These are phyloP conservation scores for Aurifilum marmelostoma DNA, from an alignment of 2,329 filamentous ascomycete species.

Conservation along the genomic window DNA sequence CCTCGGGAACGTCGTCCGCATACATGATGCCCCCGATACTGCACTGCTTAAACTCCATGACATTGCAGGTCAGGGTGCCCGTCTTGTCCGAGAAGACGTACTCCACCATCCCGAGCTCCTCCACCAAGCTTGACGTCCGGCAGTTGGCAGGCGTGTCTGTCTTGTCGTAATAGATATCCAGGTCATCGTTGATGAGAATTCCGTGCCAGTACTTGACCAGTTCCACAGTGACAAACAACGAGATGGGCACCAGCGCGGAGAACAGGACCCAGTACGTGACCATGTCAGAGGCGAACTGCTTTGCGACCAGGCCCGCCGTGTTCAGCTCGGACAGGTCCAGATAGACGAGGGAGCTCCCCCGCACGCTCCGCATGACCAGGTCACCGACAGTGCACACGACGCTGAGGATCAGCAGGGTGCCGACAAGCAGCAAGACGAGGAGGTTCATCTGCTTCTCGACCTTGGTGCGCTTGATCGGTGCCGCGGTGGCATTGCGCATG, in stretches of 20 bases:
- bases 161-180: conserved; percentile 97
- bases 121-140: conserved; percentile 92
- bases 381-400: conserved; percentile 91
- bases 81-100: conserved; percentile 99
- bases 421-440: conserved; percentile 88
- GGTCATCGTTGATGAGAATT: conserved; percentile 95
- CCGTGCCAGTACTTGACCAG: conserved; percentile 98
- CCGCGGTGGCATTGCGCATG: conserved; percentile 96
- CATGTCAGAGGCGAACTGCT: conserved; percentile 89
- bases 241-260: conserved; percentile 94
- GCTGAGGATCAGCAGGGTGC: conserved; percentile 81
- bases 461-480: conserved; percentile 96
- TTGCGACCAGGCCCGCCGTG: conserved; percentile 57
- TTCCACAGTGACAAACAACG: conserved; percentile 95
- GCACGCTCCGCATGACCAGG: conserved; percentile 73
- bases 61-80: conserved; percentile 94
- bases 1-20: conserved; percentile 87
- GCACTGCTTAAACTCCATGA: conserved; percentile 98
- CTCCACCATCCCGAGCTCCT: conserved; percentile 96
- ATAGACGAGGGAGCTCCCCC: conserved; percentile 68
- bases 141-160: conserved; percentile 95
- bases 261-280: conserved; percentile 99
- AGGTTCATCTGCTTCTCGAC: conserved; percentile 93
- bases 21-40: conserved; percentile 94
- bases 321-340: conserved; percentile 68